phyloP scores from a whole-genome alignment of 2,329 filamentous ascomycete genomes.

The Diaporthe citrichinensis region DNA sequence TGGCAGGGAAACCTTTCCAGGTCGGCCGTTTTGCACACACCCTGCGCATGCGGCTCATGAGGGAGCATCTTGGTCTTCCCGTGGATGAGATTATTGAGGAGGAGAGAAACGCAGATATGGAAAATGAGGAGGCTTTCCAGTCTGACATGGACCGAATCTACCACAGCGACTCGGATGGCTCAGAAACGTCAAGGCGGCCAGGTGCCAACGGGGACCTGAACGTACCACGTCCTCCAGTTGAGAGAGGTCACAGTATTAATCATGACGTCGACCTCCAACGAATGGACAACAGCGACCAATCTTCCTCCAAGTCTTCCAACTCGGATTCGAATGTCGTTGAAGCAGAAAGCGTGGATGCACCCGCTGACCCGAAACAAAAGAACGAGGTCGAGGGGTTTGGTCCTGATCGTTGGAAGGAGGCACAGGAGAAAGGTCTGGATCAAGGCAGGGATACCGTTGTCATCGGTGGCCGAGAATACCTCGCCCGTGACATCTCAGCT shows the following conservation, averaged over 20 bases:
- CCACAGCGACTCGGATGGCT: conserved; percentile 57
- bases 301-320: conserved; percentile 53
- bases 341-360: conserved; percentile 70
- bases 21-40: conserved; percentile 95
- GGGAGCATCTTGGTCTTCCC: conserved; percentile 95
- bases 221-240: conserved; percentile 27
- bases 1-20: conserved; percentile 90
- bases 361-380: conserved; percentile 72
- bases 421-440: conserved; percentile 72
- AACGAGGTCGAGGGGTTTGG: conserved; percentile 86
- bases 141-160: conserved; percentile 76
- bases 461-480: conserved; percentile 77
- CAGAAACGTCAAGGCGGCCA: conserved; percentile 29
- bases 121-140: conserved; percentile 67
- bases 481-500: conserved; percentile 73
- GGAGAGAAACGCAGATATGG: conserved; percentile 77
- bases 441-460: conserved; percentile 80
- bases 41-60: conserved; percentile 92
- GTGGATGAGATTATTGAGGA: conserved; percentile 92
- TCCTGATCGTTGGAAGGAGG: conserved; percentile 79
- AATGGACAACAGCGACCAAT: conserved; percentile 48
- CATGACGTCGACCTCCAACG: conserved; percentile 75
- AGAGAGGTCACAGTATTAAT: conserved; percentile 77
- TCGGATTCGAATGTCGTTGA: conserved; percentile 32
- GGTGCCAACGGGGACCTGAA: conserved; percentile 31